Evolutionary conservation across 163 green algal genomes (phyloP), one percentile per base, ranked within the genome.

Genomic region (Scenedesmus sp.): DNA sequence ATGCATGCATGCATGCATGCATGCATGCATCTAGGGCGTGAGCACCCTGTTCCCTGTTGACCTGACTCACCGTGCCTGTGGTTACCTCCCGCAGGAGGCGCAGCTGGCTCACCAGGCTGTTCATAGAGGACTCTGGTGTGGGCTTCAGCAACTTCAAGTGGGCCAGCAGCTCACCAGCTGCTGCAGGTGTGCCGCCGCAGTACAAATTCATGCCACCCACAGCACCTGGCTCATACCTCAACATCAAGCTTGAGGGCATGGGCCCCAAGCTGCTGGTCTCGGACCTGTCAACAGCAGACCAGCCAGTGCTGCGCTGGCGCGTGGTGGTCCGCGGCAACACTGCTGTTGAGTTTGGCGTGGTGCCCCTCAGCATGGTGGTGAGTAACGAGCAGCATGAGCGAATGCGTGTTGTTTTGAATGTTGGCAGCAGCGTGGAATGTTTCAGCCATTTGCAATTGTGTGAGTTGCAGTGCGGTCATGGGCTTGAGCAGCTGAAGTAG

Each of bases 181-280:
- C 66, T 23, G 9, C 81, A 34, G 79, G 66, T 20, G 73, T 16
- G 52, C 18, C 66, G 26, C 77, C 56, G 34, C 13, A 73, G 54
- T 62, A 52, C 57, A 26, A 64, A n/a, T 79, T 82, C 87, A 26
- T 84, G 56, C 52, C 66, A 46, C 26, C 73, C 57, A 23, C 54
- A 23, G 16, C 16, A 34, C 7, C 56, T 16, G 23, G n/a, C 12
- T 59, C 66, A 16, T 66, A 67, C 74, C 8, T 85, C 13, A 66
- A 92, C 52, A 91, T 96, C 56, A 94, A 90, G 62, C 93, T 97
- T n/a, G 84, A 94, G 0, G 94, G 94, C 60, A 96, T 97, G 77
- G 96, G 96, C 1, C 96, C 96, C n/a, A 97, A 97, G 88, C 92
- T 98, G 92, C 93, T 98, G 52, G 89, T 97, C 12, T 97, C 95